Percentiles rank a stretch among this genome's conserved stretches.
phyloP scores from a whole-genome alignment of 2,329 filamentous ascomycete genomes.

The Talaromyces funiculosus region DNA sequence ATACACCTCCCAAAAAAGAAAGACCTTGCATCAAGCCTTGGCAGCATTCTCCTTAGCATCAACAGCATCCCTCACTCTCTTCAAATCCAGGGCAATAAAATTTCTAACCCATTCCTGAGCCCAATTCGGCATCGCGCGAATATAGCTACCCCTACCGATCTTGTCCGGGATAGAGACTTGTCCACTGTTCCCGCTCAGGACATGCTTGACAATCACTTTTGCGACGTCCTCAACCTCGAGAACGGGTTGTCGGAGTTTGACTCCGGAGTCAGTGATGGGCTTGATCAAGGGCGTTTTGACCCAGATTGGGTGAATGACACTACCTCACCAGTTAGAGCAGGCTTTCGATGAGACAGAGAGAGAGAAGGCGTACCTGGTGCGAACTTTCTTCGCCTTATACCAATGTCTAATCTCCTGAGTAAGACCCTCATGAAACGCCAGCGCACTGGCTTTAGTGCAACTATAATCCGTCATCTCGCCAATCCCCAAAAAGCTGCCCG shows the following conservation, averaged over 20 bases:
- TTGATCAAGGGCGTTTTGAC: conserved; percentile 46
- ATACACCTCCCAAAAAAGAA: not conserved
- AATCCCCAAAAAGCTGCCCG: conserved; percentile 46
- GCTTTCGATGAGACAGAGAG: too few species aligned
- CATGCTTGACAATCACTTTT: conserved; percentile 46
- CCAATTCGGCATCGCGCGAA: conserved; percentile 41
- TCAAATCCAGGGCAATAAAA: conserved; percentile 22
- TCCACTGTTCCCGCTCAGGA: conserved; percentile 46
- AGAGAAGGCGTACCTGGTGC: conserved; percentile 28
- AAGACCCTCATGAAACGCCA: conserved; percentile 50
- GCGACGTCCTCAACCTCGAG: conserved; percentile 39
- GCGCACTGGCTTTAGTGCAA: conserved; percentile 47
- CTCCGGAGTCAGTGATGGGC: conserved; percentile 28
- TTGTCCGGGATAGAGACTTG: conserved; percentile 44
- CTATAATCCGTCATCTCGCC: conserved; percentile 50
- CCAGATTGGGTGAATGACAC: conserved; percentile 37
- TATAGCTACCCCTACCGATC: conserved; percentile 21
- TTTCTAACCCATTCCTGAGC: conserved; percentile 39
- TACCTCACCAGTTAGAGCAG: conserved; percentile 15
- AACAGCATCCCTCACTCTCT: conserved; percentile 17
- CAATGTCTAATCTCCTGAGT: conserved; percentile 32
- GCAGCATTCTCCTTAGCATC: not conserved
- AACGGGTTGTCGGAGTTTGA: conserved; percentile 29
- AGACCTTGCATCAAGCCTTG: not conserved
- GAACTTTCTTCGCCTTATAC: conserved; percentile 34